phyloP scores from a whole-genome alignment of 768 basidiomycete species.

The Erythrobasidium yunnanense region DNA sequence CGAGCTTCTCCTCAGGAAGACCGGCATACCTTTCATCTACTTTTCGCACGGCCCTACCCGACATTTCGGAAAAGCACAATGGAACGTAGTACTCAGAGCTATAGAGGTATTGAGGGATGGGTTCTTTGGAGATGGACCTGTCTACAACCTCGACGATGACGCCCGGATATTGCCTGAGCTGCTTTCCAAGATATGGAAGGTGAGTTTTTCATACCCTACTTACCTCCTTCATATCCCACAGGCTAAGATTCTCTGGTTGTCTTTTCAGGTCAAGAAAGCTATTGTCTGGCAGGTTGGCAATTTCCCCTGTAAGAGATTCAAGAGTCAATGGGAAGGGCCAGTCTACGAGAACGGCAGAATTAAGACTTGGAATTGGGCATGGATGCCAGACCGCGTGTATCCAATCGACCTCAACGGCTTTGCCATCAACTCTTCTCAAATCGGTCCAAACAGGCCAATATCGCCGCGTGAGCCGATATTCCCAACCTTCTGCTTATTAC shows the following conservation, averaged over 20 bases:
- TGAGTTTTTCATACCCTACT: neutral
- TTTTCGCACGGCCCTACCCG: conserved; percentile 8
- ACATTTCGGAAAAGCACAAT: neutral
- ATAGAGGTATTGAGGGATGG: neutral
- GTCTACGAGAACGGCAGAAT: neutral
- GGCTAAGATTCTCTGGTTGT: neutral
- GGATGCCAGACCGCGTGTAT: neutral
- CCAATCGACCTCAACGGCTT: conserved; percentile 17
- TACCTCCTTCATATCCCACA: neutral
- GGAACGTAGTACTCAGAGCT: neutral
- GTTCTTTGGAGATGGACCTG: conserved; percentile 12
- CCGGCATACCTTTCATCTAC: conserved; percentile 14
- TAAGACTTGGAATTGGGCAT: neutral
- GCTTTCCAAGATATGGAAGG: neutral
- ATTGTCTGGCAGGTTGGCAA: conserved; percentile 9
- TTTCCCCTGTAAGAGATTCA: neutral
- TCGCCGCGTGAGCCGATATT: neutral
- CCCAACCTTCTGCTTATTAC: neutral
- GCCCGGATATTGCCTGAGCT: neutral
- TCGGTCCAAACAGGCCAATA: neutral
- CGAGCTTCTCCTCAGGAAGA: neutral
- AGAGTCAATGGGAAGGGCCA: conserved; percentile 10
- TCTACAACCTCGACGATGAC: conserved; percentile 5
- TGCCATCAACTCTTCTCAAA: conserved; percentile 6
- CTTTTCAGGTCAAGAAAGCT: neutral